Conservation (phyloP, 352 stramenopile species). For the Poterioochromonas sp. region DNA sequence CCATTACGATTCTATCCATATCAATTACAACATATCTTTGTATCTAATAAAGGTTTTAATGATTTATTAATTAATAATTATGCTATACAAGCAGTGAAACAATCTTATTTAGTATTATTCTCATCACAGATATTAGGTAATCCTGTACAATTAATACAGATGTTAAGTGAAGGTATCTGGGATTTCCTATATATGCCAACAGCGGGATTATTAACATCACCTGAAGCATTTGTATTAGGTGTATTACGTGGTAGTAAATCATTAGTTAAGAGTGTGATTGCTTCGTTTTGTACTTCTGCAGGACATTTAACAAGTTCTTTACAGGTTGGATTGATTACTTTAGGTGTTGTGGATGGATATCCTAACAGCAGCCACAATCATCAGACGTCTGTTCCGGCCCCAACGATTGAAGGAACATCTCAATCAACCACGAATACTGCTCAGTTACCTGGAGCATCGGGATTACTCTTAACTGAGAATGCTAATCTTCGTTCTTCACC, state of each 20-base stretch:
- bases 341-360: conserved; percentile 26
- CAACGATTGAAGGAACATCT: not conserved
- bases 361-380: not conserved
- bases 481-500: not conserved
- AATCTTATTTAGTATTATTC: conserved; percentile 6
- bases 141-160: conserved; percentile 20
- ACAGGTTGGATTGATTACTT: conserved; percentile 11
- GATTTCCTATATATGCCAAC: conserved; percentile 26
- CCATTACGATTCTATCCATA: not conserved
- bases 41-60: not conserved
- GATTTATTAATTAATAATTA: conserved; percentile 2
- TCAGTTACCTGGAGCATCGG: not conserved
- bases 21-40: conserved; percentile 10
- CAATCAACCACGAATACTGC: not conserved
- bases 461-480: not conserved
- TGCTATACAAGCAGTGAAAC: not conserved
- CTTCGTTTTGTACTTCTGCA: not conserved
- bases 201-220: conserved; percentile 1
- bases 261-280: not conserved
- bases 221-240: not conserved
- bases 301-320: not conserved
- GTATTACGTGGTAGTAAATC: not conserved
- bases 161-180: conserved; percentile 24
- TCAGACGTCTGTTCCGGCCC: not conserved
- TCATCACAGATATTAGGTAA: conserved; percentile 6